Conservation (phyloP, 495 filamentous ascomycete genomes). For the Talaromyces ruber region DNA sequence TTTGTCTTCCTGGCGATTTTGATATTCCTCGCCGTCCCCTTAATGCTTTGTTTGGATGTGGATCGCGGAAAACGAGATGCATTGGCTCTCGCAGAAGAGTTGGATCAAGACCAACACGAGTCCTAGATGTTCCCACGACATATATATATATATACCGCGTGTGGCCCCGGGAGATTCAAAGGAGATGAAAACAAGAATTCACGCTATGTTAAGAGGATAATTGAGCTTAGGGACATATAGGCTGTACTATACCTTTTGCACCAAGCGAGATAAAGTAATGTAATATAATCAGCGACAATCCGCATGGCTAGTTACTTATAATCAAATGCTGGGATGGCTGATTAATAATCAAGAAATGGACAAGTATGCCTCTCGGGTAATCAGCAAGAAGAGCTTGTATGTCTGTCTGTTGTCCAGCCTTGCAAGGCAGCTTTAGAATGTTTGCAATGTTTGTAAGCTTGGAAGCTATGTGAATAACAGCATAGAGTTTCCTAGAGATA, state of each 20-base stretch:
- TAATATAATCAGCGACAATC: not conserved
- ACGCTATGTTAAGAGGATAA: not conserved
- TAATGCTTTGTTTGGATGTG: constrained; percentile 84
- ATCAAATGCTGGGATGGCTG: not conserved
- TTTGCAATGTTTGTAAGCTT: not conserved
- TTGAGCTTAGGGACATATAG: not conserved
- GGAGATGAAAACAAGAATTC: not conserved
- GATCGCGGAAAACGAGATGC: constrained; percentile 79
- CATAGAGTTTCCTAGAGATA: not conserved
- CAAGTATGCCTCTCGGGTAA: not conserved
- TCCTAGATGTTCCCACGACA: not conserved
- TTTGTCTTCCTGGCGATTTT: constrained; percentile 87
- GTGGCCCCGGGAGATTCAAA: not conserved
- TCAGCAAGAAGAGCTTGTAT: not conserved
- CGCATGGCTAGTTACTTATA: not conserved
- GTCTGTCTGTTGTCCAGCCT: not conserved
- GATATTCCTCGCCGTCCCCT: constrained; percentile 70
- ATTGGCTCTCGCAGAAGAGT: constrained; percentile 54
- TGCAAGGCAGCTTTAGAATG: not conserved
- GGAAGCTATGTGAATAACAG: not conserved
- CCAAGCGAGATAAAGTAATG: not conserved
- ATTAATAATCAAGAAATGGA: not conserved
- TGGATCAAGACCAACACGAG: constrained; percentile 30
- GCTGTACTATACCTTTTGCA: not conserved
- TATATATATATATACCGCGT: not conserved